Conservation (phyloP, 2,329 filamentous ascomycete genomes). For the Neopestalotiopsis clavispora region DNA sequence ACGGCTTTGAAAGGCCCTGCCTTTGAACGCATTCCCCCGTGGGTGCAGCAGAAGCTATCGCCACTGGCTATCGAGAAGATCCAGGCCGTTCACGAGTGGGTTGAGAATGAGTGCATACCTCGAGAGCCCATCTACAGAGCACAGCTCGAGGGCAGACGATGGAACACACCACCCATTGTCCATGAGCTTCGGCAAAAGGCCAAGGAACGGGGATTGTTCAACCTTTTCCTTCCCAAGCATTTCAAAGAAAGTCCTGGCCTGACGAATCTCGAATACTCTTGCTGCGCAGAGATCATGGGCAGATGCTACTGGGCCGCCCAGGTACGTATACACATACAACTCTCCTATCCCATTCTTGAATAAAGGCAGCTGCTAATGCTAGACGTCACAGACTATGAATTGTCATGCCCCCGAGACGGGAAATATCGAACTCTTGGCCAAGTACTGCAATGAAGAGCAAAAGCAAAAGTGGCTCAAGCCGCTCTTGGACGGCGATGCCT, state of each 20-base stretch:
- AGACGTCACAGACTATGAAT: constrained; percentile 39
- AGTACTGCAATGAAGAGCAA: constrained; percentile 54
- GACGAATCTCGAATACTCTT: constrained; percentile 50
- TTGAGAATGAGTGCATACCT: constrained; percentile 49
- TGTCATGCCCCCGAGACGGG: constrained; percentile 54
- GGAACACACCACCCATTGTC: constrained; percentile 45
- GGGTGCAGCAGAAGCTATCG: constrained; percentile 31
- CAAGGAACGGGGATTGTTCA: constrained; percentile 43
- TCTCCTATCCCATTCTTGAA: neutral
- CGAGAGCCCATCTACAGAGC: constrained; percentile 47
- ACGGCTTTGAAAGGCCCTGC: constrained; percentile 29
- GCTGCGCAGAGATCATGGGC: constrained; percentile 51
- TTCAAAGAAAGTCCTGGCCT: constrained; percentile 47
- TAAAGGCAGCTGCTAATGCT: neutral
- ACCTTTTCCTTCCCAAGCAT: constrained; percentile 45
- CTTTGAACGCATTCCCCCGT: constrained; percentile 33
- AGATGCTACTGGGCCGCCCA: constrained; percentile 47
- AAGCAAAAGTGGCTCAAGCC: constrained; percentile 55
- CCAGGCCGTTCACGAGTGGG: constrained; percentile 45
- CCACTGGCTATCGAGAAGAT: constrained; percentile 46
- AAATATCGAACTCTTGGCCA: constrained; percentile 57
- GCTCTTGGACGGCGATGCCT: constrained; percentile 51
- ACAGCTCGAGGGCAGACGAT: constrained; percentile 39
- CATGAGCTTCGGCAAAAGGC: constrained; percentile 46
- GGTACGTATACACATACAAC: neutral